phyloP scores from a whole-genome alignment of 2,329 filamentous ascomycete genomes.

The Scopulariopsis brevicaulis region DNA sequence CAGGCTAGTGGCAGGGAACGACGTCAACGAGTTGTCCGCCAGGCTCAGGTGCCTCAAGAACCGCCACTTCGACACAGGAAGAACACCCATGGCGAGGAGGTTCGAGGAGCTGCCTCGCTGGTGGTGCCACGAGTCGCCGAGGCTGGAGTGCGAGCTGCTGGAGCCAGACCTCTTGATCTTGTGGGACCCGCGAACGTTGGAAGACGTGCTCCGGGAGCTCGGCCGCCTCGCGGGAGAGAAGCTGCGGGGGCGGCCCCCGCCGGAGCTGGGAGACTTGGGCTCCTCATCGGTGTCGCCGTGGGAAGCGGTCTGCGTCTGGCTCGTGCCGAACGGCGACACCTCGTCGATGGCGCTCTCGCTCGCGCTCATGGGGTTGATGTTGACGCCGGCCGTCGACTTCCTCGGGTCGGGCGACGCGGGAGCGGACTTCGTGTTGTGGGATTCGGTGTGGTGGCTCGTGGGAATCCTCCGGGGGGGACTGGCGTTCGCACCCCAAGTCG shows the following conservation, averaged over 20 bases:
- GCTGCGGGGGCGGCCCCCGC: slow-evolving; percentile 49
- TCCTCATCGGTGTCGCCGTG: slow-evolving; percentile 35
- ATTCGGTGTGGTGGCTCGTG: slow-evolving; percentile 51
- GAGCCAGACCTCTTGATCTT: slow-evolving; percentile 82
- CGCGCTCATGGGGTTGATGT: slow-evolving; percentile 46
- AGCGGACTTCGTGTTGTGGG: slow-evolving; percentile 56
- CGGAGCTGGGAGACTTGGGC: slow-evolving; percentile 9
- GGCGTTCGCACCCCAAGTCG: slow-evolving; percentile 48
- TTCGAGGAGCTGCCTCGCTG: slow-evolving; percentile 69
- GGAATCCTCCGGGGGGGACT: slow-evolving; percentile 49
- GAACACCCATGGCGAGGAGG: slow-evolving; percentile 55
- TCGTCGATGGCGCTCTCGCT: slow-evolving; percentile 38
- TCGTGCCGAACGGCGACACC: slow-evolving; percentile 17
- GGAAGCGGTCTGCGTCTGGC: slow-evolving; percentile 7
- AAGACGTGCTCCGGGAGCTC: slow-evolving; percentile 61
- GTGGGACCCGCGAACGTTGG: slow-evolving; percentile 55
- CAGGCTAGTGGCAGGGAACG: slow-evolving; percentile 64
- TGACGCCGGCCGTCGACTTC: slow-evolving; percentile 34
- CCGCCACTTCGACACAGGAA: slow-evolving; percentile 86
- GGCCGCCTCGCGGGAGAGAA: slow-evolving; percentile 69
- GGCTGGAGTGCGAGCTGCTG: slow-evolving; percentile 79
- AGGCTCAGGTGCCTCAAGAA: slow-evolving; percentile 87
- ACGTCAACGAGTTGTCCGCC: slow-evolving; percentile 81
- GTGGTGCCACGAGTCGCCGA: slow-evolving; percentile 49
- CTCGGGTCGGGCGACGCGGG: slow-evolving; percentile 49